Conservation (phyloP, 179 eudicot genomes). For the Corrigiola litoralis region DNA sequence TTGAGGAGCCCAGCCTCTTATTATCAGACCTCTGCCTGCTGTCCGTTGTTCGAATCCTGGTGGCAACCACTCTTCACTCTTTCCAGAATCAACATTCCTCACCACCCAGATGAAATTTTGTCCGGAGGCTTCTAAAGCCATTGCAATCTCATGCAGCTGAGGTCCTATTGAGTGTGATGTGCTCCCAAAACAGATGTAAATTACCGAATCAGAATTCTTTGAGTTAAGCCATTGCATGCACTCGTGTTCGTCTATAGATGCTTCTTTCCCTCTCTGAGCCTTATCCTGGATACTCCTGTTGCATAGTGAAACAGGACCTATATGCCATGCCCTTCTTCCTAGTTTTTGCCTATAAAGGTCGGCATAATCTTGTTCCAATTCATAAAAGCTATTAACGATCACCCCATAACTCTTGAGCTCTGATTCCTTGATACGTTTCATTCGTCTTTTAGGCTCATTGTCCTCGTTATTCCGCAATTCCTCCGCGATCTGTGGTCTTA, state of each 20-base stretch:
- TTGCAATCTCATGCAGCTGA: not conserved
- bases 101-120: not conserved
- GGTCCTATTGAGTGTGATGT: not conserved
- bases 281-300: not conserved
- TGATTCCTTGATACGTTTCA: not conserved
- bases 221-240: not conserved
- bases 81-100: slow-evolving; percentile 5
- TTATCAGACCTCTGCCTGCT: not conserved
- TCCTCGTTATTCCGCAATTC: not conserved
- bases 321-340: not conserved
- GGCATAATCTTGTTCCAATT: not conserved
- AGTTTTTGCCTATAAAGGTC: not conserved
- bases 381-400: not conserved
- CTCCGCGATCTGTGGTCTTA: slow-evolving; percentile 15
- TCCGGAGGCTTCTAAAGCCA: not conserved
- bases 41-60: not conserved
- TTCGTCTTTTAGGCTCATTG: not conserved
- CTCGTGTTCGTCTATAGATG: not conserved
- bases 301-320: slow-evolving; percentile 7
- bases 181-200: not conserved
- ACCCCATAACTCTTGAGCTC: not conserved
- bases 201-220: not conserved
- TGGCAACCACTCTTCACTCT: not conserved
- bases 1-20: not conserved
- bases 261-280: not conserved